Base-by-base conservation (phyloP, 768 basidiomycete species). In the Trametopsis cervina region DNA sequence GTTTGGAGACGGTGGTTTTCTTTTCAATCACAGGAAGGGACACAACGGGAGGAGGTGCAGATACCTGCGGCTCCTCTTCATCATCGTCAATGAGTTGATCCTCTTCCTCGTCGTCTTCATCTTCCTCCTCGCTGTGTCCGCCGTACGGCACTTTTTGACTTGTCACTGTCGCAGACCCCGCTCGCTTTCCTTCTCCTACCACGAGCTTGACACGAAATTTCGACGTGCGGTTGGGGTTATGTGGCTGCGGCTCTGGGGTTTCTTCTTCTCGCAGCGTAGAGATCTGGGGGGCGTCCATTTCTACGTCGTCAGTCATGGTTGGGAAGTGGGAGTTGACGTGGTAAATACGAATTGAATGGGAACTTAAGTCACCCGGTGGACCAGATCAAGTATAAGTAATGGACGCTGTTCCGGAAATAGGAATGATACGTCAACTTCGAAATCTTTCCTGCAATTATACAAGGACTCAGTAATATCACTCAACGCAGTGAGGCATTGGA, bases 31-130 rank as follows among this genome's bases (percentile, higher is more conserved):
- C 61, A 51, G 63, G 52, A 36, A 59, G 48, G 18, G 63, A 58
- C 17, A 65, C 61, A 50, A 62, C 50, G 38, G 60, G 47, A 17
- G 62, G 57, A 12, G 65, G 45, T 9, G 55, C 35, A 9, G 52
- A 49, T 24, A 57, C 47, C 29, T 49, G 44, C 0, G 47, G 41
- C 4, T 61, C 72, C 38, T 72, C 64, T 50, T 76, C 75, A 44
- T 83, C 82, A 50, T 86, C 86, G 63, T 89, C 86, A 55, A 88
- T 82, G 54, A 89, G 76, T 56, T 88, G 80, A 68, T 89, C 86
- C 66, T 87, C 84, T 62, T 85, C 79, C 37, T 81, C 79, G 27
- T 85, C 84, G 2, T 52, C 51, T 0, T 76, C 76, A 25, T 85
- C 83, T 6, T 78, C 81, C 10, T 76, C 76, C 12, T 71, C 74